Percentiles rank a stretch among this genome's conserved stretches.
These are phyloP conservation scores for Geoglossum glabrum DNA, from an alignment of 495 filamentous ascomycete species.

Conservation along the genomic window DNA sequence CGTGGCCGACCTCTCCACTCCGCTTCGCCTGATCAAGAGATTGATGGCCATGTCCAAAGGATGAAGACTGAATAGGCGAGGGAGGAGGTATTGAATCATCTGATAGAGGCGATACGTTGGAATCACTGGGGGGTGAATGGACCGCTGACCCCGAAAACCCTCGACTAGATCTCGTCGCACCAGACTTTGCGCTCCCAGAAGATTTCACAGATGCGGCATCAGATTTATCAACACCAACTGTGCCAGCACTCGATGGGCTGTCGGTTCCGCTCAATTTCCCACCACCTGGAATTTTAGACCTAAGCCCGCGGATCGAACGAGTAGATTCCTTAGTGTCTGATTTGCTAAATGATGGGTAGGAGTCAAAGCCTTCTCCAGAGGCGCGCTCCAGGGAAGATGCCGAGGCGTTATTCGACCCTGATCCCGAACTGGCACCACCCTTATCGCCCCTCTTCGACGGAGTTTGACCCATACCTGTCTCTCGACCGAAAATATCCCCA, in stretches of 20 bases:
- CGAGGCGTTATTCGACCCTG: constrained; percentile 17
- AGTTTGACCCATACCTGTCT: constrained; percentile 12
- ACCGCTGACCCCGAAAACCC: constrained; percentile 17
- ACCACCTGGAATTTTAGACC: constrained; percentile 54
- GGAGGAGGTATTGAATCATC: constrained; percentile 60
- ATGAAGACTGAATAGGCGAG: constrained; percentile 66
- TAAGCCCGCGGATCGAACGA: constrained; percentile 58
- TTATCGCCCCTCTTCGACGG: constrained; percentile 15
- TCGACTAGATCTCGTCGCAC: constrained; percentile 21
- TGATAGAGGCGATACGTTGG: neutral
- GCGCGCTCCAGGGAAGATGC: constrained; percentile 15
- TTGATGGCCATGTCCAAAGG: constrained; percentile 54
- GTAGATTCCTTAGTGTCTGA: constrained; percentile 90
- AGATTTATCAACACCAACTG: constrained; percentile 35
- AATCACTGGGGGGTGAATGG: constrained; percentile 8
- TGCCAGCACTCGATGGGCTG: constrained; percentile 33
- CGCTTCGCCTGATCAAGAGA: constrained; percentile 64
- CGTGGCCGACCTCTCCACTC: constrained; percentile 79
- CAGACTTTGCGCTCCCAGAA: constrained; percentile 32
- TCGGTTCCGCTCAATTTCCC: constrained; percentile 53
- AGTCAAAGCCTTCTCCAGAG: constrained; percentile 37
- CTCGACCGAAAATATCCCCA: neutral
- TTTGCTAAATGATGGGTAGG: constrained; percentile 79
- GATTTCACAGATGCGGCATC: constrained; percentile 59
- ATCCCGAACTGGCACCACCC: constrained; percentile 19